A percentile compares a stretch with the other conserved stretches of the same genome.
Evolutionary conservation across 176 grass and related monocot genomes (phyloP).

Genomic region (Avena insularis): DNA sequence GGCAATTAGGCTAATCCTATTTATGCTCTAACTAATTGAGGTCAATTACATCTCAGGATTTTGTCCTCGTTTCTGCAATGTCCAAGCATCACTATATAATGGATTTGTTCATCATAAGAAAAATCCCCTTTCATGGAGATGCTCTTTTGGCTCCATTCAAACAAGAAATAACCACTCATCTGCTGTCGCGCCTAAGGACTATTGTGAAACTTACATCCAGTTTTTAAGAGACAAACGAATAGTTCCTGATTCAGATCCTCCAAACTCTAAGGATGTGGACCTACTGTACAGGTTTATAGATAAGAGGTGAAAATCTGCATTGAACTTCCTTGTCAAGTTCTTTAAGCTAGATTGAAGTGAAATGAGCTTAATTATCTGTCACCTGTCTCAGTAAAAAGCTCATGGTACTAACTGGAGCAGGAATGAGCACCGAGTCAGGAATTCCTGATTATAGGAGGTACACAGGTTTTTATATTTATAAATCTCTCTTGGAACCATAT

Average conservation of each 20-base stretch:
- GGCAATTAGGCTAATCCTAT: background rate
- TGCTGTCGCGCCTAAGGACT: conserved; percentile 48
- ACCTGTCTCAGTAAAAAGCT: conserved; percentile 72
- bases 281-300: conserved; percentile 77
- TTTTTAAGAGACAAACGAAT: conserved; percentile 72
- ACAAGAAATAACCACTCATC: conserved; percentile 58
- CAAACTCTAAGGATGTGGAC: conserved; percentile 75
- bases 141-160: conserved; percentile 46
- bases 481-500: conserved; percentile 14
- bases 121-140: conserved; percentile 36
- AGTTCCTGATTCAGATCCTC: conserved; percentile 83
- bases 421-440: conserved; percentile 94
- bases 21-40: conserved; percentile 35
- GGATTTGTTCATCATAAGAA: conserved; percentile 37
- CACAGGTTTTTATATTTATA: conserved; percentile 3
- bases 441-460: conserved; percentile 99
- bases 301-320: conserved; percentile 55
- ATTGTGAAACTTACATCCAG: conserved; percentile 57
- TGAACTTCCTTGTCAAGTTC: conserved; percentile 27
- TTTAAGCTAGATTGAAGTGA: conserved; percentile 31
- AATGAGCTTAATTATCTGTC: conserved; percentile 42
- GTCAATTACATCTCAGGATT: conserved; percentile 53
- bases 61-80: conserved; percentile 38
- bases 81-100: conserved; percentile 37
- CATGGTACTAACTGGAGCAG: conserved; percentile 93